Percentiles rank a stretch among this genome's conserved stretches.
phyloP scores from a whole-genome alignment of 2,329 filamentous ascomycete species.

The Fusarium sp. region DNA sequence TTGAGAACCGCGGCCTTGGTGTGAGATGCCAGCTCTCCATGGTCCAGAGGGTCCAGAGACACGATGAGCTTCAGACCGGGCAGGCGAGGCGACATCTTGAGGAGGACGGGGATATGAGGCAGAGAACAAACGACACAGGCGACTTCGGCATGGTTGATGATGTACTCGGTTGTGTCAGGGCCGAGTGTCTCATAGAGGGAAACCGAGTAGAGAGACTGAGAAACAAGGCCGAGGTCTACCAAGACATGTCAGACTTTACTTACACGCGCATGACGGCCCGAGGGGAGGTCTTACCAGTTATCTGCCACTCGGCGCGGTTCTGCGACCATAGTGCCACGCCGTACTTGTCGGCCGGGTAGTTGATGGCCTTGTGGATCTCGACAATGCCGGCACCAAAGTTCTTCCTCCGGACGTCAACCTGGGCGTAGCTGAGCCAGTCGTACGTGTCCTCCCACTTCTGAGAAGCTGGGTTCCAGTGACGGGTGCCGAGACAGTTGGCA shows the following conservation, averaged over 20 bases:
- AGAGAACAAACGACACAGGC: conserved; percentile 82
- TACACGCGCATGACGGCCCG: conserved; percentile 12
- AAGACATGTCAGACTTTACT: conserved; percentile 23
- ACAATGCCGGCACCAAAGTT: conserved; percentile 89
- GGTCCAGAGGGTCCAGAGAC: conserved; percentile 84
- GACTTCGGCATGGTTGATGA: conserved; percentile 90
- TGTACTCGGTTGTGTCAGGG: conserved; percentile 91
- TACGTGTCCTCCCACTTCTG: conserved; percentile 81
- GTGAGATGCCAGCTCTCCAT: conserved; percentile 79
- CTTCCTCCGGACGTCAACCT: conserved; percentile 82
- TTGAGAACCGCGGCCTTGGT: conserved; percentile 86
- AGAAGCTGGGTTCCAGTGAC: conserved; percentile 80
- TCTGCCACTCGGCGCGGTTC: conserved; percentile 89
- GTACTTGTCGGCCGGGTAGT: conserved; percentile 72
- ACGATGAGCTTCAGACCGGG: conserved; percentile 89
- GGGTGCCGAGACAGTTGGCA: conserved; percentile 80
- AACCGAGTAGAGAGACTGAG: conserved; percentile 88
- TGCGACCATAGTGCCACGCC: conserved; percentile 88
- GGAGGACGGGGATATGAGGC: conserved; percentile 81
- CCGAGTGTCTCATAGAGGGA: conserved; percentile 97
- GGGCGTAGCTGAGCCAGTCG: conserved; percentile 84
- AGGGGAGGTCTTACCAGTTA: conserved; percentile 67
- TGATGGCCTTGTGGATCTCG: conserved; percentile 80
- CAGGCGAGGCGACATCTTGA: conserved; percentile 82
- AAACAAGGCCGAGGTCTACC: conserved; percentile 85